Conservation (phyloP, 2,329 filamentous ascomycete genomes). For the Penicillium capsulatum region DNA sequence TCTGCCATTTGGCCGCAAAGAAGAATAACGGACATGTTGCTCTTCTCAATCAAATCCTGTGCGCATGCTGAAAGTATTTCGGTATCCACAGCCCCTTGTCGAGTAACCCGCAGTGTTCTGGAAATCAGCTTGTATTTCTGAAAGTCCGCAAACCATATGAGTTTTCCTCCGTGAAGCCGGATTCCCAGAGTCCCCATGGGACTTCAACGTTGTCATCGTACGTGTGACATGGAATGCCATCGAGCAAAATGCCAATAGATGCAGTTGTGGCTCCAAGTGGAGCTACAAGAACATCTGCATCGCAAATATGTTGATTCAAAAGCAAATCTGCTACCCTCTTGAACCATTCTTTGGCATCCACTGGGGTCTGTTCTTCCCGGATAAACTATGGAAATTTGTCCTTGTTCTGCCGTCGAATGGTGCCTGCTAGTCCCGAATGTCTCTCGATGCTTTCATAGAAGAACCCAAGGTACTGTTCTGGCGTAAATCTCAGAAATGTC, state of each 20-base stretch:
- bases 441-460: neutral
- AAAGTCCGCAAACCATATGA: neutral
- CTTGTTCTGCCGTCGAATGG: neutral
- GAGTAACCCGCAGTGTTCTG: neutral
- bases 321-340: neutral
- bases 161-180: neutral
- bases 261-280: neutral
- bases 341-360: neutral
- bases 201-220: neutral
- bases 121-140: neutral
- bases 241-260: neutral
- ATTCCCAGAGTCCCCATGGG: neutral
- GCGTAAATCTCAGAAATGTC: neutral
- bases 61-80: neutral
- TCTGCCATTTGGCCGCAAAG: neutral
- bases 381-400: neutral
- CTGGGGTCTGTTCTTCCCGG: neutral
- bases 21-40: conserved; percentile 1
- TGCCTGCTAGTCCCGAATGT: neutral
- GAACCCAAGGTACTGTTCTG: neutral
- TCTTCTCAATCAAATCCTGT: neutral
- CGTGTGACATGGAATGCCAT: neutral
- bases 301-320: neutral
- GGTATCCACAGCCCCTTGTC: neutral
- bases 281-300: neutral